A percentile compares a stretch with the other conserved stretches of the same genome.
Conservation (phyloP, 1,284 basidiomycete genomes). For the Porodaedalea pini region DNA sequence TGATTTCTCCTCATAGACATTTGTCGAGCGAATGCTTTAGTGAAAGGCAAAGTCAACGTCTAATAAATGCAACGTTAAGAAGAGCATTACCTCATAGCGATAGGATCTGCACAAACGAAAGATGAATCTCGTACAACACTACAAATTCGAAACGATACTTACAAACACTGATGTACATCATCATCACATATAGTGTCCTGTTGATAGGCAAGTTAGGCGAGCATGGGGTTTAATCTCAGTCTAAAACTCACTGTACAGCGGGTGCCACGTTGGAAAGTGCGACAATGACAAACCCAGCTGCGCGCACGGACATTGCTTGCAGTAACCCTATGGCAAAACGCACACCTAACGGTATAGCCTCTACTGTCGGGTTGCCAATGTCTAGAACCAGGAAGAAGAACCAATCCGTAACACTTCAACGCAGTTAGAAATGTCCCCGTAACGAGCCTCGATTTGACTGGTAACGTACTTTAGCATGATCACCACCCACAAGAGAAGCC, state of each 20-base stretch:
- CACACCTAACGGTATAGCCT: slow-evolving; percentile 65
- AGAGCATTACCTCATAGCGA: slow-evolving; percentile 60
- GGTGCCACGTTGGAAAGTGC: slow-evolving; percentile 69
- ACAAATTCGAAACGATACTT: slow-evolving; percentile 31
- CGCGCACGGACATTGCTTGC: slow-evolving; percentile 80
- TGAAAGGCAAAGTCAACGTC: not conserved
- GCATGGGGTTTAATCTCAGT: slow-evolving; percentile 3
- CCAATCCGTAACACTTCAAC: slow-evolving; percentile 75
- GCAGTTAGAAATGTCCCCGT: no score
- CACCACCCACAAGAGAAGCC: slow-evolving; percentile 78
- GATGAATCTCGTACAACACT: slow-evolving; percentile 7
- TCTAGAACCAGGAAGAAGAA: slow-evolving; percentile 86
- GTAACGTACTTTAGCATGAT: slow-evolving; percentile 64
- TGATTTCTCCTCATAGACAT: slow-evolving; percentile 93
- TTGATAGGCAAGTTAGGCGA: slow-evolving; percentile 22
- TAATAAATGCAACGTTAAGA: not conserved
- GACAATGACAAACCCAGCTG: slow-evolving; percentile 84
- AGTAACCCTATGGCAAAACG: slow-evolving; percentile 64
- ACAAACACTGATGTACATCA: slow-evolving; percentile 86
- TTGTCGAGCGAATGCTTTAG: slow-evolving; percentile 82
- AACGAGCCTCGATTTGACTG: not conserved
- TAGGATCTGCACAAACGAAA: slow-evolving; percentile 48
- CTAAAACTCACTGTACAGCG: slow-evolving; percentile 79
- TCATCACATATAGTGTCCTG: slow-evolving; percentile 80
- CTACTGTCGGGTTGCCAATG: slow-evolving; percentile 74